Percentiles rank a stretch among this genome's conserved stretches.
phyloP scores from a whole-genome alignment of 805 yeast genomes.

The Ogataea chonburiensis region DNA sequence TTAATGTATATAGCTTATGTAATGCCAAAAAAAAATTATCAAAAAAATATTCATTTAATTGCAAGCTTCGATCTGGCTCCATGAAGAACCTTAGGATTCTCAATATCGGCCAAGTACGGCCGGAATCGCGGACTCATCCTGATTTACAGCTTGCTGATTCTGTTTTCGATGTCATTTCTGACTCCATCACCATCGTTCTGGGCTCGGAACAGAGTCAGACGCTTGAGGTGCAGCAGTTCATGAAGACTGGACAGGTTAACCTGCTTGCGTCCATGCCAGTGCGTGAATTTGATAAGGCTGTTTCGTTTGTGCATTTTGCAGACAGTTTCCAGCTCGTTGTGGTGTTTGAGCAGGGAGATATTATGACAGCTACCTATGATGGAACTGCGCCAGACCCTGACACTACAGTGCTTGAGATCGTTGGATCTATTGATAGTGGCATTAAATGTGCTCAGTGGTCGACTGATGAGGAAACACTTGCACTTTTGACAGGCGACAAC shows the following conservation, averaged over 20 bases:
- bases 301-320: constrained; percentile 65
- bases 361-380: constrained; percentile 65
- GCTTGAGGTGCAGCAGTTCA: constrained; percentile 75
- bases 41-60: constrained; percentile 9
- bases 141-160: constrained; percentile 56
- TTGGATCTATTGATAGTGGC: constrained; percentile 81
- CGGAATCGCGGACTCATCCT: constrained; percentile 59
- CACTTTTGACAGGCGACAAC: constrained; percentile 60
- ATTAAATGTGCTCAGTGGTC: constrained; percentile 80
- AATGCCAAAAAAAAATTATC: constrained; percentile 8
- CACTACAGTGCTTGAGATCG: constrained; percentile 64
- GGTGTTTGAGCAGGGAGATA: constrained; percentile 74
- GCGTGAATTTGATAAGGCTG: constrained; percentile 40
- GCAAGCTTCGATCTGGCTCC: background rate
- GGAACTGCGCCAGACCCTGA: constrained; percentile 43
- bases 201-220: constrained; percentile 51
- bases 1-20: constrained; percentile 16
- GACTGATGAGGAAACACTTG: constrained; percentile 84
- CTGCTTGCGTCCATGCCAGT: constrained; percentile 62
- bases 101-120: constrained; percentile 52
- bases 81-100: constrained; percentile 39
- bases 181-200: constrained; percentile 66
- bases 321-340: constrained; percentile 67
- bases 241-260: constrained; percentile 58
- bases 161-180: constrained; percentile 70